Evolutionary conservation across 1,139 yeast genomes (phyloP), one percentile per base, ranked within the genome.

Genomic region (Geotrichum cucujoidarum): DNA sequence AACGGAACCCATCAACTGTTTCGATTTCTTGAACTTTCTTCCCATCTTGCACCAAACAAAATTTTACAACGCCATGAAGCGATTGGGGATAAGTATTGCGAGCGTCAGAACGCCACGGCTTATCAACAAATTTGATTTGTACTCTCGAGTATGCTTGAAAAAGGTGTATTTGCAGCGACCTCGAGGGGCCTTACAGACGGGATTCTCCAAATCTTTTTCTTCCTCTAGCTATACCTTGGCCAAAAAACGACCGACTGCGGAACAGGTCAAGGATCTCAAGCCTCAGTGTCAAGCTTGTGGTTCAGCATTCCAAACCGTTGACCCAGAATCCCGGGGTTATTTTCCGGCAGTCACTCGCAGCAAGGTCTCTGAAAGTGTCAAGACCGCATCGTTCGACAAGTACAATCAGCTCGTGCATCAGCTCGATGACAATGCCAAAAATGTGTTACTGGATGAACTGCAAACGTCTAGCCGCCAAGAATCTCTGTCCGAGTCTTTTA

Each of bases 261-360:
- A 40, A 30, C 43, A n/a, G 55, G 41, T 41, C 4, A 49, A 36
- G 4, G 53, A 49, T 24, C 31, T 53, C n/a, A 40, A 43, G 11
- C 44, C 50, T 5, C 48, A 52, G n/a, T 57, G 61, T 40, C 50
- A 47, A 29, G 49, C 80, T 2, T 81, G 87, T 64, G 86, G 86
- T 32, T 66, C 78, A 6, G 62, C 64, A 18, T 65, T 80, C 20
- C 86, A 81, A 57, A 59, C 60, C 14, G 54, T 51, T 1, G 65
- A 71, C 42, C 60, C 70, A 0, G 46, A 51, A 0, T 55, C 58
- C 25, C 68, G 72, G 1, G 83, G 83, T 0, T 80, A 57, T 60
- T 79, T 36, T 44, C 53, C 48, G 27, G 52, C 41, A 35, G 20
- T 24, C 20, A 17, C 33, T 10, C 17, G 21, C n/a, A n/a, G n/a